These are phyloP conservation scores for Tephrocybe sp. DNA, from an alignment of 768 basidiomycete genomes.

Conservation along the genomic window DNA sequence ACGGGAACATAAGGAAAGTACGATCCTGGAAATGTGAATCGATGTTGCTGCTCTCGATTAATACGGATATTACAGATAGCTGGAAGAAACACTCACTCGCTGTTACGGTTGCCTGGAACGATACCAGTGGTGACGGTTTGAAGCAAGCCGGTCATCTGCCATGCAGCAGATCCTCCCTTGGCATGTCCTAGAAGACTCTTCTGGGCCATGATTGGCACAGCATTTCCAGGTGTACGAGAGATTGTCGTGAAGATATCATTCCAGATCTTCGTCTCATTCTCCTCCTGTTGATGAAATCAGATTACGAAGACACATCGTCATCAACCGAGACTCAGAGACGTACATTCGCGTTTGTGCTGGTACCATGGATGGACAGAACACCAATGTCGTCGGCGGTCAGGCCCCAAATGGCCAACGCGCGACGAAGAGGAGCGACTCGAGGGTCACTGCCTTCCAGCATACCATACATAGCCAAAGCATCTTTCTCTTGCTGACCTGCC, in stretches of 20 bases:
- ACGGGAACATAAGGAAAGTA: constrained; percentile 94
- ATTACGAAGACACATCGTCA: background rate
- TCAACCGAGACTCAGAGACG: constrained; percentile 19
- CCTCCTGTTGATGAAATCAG: constrained; percentile 56
- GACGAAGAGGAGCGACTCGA: constrained; percentile 85
- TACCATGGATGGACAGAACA: constrained; percentile 86
- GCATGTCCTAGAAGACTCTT: constrained; percentile 97
- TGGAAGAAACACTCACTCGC: constrained; percentile 66
- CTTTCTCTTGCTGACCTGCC: constrained; percentile 88
- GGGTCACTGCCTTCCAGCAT: constrained; percentile 92
- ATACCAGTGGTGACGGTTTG: constrained; percentile 85
- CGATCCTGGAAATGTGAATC: constrained; percentile 91
- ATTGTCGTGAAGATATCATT: constrained; percentile 91
- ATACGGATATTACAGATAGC: background rate
- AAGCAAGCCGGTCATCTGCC: constrained; percentile 92
- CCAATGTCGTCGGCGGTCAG: constrained; percentile 91
- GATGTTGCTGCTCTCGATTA: constrained; percentile 64
- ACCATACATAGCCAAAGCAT: constrained; percentile 90
- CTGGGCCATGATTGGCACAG: constrained; percentile 96
- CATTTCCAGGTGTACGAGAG: constrained; percentile 89
- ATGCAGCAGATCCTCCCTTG: constrained; percentile 98
- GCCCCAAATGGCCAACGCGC: constrained; percentile 97
- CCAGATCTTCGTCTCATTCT: constrained; percentile 97
- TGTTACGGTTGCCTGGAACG: constrained; percentile 94
- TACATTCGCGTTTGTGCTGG: constrained; percentile 83